Conservation (phyloP, 495 filamentous ascomycete species). For the Terfezia claveryi region DNA sequence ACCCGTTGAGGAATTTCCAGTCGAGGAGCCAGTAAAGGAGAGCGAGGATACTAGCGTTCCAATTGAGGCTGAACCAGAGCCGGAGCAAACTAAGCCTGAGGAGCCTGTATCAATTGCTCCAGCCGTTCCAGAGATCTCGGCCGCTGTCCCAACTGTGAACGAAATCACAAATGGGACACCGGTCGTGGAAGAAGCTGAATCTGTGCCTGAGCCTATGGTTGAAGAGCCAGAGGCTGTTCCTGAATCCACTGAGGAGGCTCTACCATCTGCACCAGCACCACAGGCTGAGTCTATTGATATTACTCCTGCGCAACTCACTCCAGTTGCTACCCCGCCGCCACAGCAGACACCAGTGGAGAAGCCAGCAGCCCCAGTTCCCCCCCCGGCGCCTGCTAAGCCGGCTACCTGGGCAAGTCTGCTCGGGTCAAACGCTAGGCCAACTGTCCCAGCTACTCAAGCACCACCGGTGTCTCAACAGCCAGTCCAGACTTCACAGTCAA, state of each 20-base stretch:
- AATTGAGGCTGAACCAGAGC: conserved; percentile 14
- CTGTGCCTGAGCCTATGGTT: conserved; percentile 27
- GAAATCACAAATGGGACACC: conserved; percentile 20
- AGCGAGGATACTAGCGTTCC: conserved; percentile 13
- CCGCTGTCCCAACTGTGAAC: conserved; percentile 18
- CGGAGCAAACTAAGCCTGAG: conserved; percentile 14
- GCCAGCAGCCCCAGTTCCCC: conserved; percentile 30
- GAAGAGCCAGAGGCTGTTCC: conserved; percentile 21
- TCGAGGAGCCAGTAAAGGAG: not conserved
- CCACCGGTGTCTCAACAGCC: conserved; percentile 22
- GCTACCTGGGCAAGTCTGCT: conserved; percentile 85
- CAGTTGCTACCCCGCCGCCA: conserved; percentile 4
- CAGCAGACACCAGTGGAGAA: conserved; percentile 27
- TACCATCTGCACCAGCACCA: not conserved
- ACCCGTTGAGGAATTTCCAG: conserved; percentile 23
- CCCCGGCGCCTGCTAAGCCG: conserved; percentile 30
- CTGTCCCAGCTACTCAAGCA: conserved; percentile 21
- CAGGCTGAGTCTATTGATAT: conserved; percentile 16
- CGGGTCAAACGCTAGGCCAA: conserved; percentile 28
- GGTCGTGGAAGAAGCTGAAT: conserved; percentile 22
- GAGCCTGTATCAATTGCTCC: conserved; percentile 16
- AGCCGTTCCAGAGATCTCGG: conserved; percentile 9
- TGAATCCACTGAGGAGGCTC: conserved; percentile 26
- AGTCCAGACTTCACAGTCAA: not conserved
- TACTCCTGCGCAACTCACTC: conserved; percentile 1